Conservation (phyloP, 2,329 filamentous ascomycete genomes). For the Colletotrichum gigasporum region DNA sequence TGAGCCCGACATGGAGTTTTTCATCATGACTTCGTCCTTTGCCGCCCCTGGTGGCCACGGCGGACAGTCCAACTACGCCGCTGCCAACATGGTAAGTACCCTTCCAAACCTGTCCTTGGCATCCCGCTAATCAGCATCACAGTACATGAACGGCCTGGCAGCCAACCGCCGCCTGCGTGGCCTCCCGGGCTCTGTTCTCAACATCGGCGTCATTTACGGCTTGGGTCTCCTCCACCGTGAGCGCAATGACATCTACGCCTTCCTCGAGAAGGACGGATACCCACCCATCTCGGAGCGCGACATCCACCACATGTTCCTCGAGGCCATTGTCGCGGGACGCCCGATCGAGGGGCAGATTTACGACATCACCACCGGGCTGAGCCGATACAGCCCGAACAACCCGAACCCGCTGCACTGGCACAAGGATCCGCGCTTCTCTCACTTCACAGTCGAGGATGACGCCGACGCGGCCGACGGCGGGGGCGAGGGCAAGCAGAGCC, state of each 20-base stretch:
- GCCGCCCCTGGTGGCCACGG: constrained; percentile 39
- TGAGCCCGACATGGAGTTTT: constrained; percentile 45
- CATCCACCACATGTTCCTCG: constrained; percentile 42
- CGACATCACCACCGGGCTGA: constrained; percentile 38
- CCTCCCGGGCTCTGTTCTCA: constrained; percentile 46
- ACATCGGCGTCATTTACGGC: constrained; percentile 50
- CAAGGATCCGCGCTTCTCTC: constrained; percentile 52
- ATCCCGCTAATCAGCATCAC: neutral
- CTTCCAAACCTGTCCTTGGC: neutral
- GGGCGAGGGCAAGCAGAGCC: constrained; percentile 28
- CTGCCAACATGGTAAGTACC: constrained; percentile 45
- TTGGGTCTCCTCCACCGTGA: constrained; percentile 49
- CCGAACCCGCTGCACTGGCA: constrained; percentile 51
- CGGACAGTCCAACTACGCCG: constrained; percentile 55
- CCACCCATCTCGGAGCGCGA: constrained; percentile 40
- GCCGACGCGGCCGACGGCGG: neutral
- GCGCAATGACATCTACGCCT: constrained; percentile 35
- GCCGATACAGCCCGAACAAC: constrained; percentile 44
- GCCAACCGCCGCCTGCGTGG: constrained; percentile 46
- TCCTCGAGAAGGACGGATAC: constrained; percentile 32
- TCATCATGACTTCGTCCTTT: constrained; percentile 46
- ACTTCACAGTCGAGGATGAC: constrained; percentile 41
- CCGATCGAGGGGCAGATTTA: constrained; percentile 35
- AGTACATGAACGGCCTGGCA: constrained; percentile 51
- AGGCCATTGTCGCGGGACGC: constrained; percentile 38